phyloP scores from a whole-genome alignment of 1,284 basidiomycete genomes.

The Trichosporon faecale region DNA sequence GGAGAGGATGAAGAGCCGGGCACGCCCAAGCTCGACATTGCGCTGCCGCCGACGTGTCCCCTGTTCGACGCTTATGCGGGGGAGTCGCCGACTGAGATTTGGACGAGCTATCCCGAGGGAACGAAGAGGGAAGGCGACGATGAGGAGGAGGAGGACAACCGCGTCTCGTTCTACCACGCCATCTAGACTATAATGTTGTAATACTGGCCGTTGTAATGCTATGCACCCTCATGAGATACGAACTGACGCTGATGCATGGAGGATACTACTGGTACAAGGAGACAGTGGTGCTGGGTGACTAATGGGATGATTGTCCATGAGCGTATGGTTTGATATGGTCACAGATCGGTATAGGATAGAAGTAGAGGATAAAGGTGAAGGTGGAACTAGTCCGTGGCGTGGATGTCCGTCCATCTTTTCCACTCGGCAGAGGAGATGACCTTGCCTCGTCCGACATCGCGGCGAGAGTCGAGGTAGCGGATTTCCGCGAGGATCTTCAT shows the following conservation, averaged over 20 bases:
- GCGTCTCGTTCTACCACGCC: slow-evolving; percentile 10
- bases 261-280: background rate
- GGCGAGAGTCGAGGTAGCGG: background rate
- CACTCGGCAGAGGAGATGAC: background rate
- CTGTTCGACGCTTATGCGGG: background rate
- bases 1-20: background rate
- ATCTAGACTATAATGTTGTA: slow-evolving; percentile 8
- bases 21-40: background rate
- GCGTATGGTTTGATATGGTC: too few species aligned
- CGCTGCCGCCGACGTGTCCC: background rate
- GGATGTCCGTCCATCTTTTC: background rate
- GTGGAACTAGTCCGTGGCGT: background rate
- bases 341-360: background rate
- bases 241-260: background rate
- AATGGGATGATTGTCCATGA: too few species aligned
- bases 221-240: background rate
- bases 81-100: background rate
- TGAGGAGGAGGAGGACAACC: background rate
- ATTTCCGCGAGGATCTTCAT: background rate
- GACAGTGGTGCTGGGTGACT: too few species aligned
- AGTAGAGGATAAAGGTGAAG: background rate
- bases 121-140: background rate
- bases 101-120: background rate
- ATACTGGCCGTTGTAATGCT: background rate
- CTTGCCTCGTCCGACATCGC: background rate